Conservation (phyloP, 805 yeast species). For the Yarrowia bubula region DNA sequence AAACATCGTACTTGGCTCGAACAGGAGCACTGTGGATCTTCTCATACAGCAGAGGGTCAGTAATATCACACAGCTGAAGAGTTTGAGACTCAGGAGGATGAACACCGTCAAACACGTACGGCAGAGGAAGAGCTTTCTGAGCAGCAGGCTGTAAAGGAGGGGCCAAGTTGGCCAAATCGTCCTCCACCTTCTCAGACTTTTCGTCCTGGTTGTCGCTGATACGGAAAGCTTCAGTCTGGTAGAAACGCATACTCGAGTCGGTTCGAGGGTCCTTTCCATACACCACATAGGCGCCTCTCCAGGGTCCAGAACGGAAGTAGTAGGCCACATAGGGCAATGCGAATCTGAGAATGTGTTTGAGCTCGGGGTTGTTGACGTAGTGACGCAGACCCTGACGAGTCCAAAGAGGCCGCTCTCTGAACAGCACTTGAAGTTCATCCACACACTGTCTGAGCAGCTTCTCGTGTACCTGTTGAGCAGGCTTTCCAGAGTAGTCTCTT, state of each 20-base stretch:
- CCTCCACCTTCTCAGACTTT: slow-evolving; percentile 35
- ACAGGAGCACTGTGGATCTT: slow-evolving; percentile 45
- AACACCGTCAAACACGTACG: slow-evolving; percentile 68
- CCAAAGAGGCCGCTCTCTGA: slow-evolving; percentile 79
- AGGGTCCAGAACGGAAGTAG: slow-evolving; percentile 85
- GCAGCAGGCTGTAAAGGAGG: slow-evolving; percentile 37
- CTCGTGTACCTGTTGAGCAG: slow-evolving; percentile 42
- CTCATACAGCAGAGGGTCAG: slow-evolving; percentile 57
- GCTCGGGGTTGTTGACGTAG: slow-evolving; percentile 32
- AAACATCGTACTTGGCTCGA: slow-evolving; percentile 49
- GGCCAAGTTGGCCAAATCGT: slow-evolving; percentile 29
- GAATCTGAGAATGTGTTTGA: slow-evolving; percentile 53
- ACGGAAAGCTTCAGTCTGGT: slow-evolving; percentile 85
- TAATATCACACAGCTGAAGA: slow-evolving; percentile 75
- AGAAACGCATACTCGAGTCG: slow-evolving; percentile 54
- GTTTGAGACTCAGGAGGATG: slow-evolving; percentile 66
- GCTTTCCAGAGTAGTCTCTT: slow-evolving; percentile 9
- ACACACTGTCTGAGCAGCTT: slow-evolving; percentile 41
- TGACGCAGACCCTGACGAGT: slow-evolving; percentile 60
- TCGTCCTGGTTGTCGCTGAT: slow-evolving; percentile 40
- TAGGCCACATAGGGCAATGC: slow-evolving; percentile 85
- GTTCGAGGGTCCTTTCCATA: slow-evolving; percentile 75
- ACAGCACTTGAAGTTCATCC: slow-evolving; percentile 45
- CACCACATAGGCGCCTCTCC: slow-evolving; percentile 81
- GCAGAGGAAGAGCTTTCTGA: slow-evolving; percentile 33